Base-by-base conservation (phyloP, 2,329 filamentous ascomycete species). In the Erysiphe pulchra region DNA sequence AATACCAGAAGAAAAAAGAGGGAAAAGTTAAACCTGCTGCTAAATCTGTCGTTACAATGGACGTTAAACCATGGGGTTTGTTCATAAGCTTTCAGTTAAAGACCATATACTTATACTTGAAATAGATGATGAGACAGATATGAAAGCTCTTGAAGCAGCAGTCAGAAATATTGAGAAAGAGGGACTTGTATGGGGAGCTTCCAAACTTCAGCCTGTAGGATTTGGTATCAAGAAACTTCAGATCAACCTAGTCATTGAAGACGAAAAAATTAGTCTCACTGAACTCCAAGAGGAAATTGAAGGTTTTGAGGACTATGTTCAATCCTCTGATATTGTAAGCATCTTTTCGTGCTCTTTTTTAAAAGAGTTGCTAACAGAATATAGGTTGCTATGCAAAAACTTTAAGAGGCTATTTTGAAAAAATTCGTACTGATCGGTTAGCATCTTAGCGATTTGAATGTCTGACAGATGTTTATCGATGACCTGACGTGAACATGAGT, bases 201-300 rank as follows among this genome's bases (percentile, higher is more conserved):
- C 81, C 63, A 82, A 90, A 72, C 70, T 93, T 53, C 78, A 92
- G 45, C 64, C 86, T 54, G 78, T 98, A 58, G 87, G 86, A 60
- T 98, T 83, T 73, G 90, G 90, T 72, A 92, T 98, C 72, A 90
- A 82, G 74, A 95, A 95, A 76, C 77, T 98, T 52, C 87, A 95
- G 75, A 92, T 98, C 71, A 95, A 83, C 78, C 67, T 95, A 56
- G 85, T 95, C 57, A 70, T 95, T 53, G 90, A 95, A 72, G 90
- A 98, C 63, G 87, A 95, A 55, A 94, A 94, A 75, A 65, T 98
- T 61, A 86, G 82, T 54, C 63, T 82, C 53, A 74, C 79, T 56
- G 87, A 94, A 51, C 77, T 98, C 55, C 75, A 93, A 72, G 76
- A 83, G 62, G 59, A 81, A 69, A 92, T 95, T 58, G 73, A 75